Conservation (phyloP, 805 yeast genomes). For the Pichia sporocuriosa region DNA sequence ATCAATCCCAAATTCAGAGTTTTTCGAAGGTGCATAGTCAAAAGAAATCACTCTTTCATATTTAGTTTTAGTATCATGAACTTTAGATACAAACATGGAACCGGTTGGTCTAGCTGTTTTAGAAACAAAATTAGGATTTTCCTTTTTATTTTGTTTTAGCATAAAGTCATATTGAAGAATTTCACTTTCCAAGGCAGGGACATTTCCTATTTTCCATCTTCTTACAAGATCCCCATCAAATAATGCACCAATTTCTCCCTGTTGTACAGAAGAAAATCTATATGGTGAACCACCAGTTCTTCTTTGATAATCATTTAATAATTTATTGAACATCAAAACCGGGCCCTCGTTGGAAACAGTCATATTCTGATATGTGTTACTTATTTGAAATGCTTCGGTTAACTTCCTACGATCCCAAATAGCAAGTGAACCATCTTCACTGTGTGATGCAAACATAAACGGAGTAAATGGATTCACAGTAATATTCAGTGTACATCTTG, state of each 20-base stretch:
- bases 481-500: slow-evolving; percentile 64
- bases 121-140: slow-evolving; percentile 13
- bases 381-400: slow-evolving; percentile 17
- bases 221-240: slow-evolving; percentile 73
- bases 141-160: slow-evolving; percentile 15
- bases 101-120: slow-evolving; percentile 33
- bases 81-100: slow-evolving; percentile 66
- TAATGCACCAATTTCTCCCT: slow-evolving; percentile 71
- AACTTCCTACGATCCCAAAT: slow-evolving; percentile 75
- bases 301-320: slow-evolving; percentile 52
- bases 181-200: slow-evolving; percentile 33
- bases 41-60: slow-evolving; percentile 79
- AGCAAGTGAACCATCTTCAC: slow-evolving; percentile 80
- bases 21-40: slow-evolving; percentile 63
- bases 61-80: slow-evolving; percentile 66
- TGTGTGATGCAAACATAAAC: slow-evolving; percentile 62
- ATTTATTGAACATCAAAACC: slow-evolving; percentile 46
- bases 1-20: slow-evolving; percentile 48
- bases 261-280: slow-evolving; percentile 56
- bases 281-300: slow-evolving; percentile 59
- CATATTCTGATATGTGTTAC: slow-evolving; percentile 8
- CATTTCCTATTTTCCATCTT: slow-evolving; percentile 70
- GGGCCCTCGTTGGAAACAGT: slow-evolving; percentile 43
- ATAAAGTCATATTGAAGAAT: slow-evolving; percentile 19
- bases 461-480: slow-evolving; percentile 62